Conservation (phyloP, 1,284 basidiomycete species). For the Neolentinus lepideus region DNA sequence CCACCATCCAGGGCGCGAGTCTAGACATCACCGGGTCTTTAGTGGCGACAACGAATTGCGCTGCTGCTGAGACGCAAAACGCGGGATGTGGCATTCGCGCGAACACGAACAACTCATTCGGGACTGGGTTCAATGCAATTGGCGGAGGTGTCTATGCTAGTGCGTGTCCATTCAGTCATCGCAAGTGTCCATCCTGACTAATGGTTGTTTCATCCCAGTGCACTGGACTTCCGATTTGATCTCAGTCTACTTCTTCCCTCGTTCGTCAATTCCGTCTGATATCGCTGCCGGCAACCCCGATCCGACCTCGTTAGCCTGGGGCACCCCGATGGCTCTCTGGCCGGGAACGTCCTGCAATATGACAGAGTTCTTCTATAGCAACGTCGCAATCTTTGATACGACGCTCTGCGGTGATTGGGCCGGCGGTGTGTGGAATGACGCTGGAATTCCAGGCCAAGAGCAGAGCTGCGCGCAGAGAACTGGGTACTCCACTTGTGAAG, state of each 20-base stretch:
- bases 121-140: slow-evolving; percentile 59
- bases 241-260: slow-evolving; percentile 76
- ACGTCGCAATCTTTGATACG: slow-evolving; percentile 77
- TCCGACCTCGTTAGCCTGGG: slow-evolving; percentile 41
- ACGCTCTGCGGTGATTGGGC: slow-evolving; percentile 89
- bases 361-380: slow-evolving; percentile 66
- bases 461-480: slow-evolving; percentile 79
- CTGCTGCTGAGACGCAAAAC: slow-evolving; percentile 58
- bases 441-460: slow-evolving; percentile 73
- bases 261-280: slow-evolving; percentile 66
- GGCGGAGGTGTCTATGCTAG: slow-evolving; percentile 78
- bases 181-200: not conserved
- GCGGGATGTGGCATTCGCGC: slow-evolving; percentile 65
- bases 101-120: slow-evolving; percentile 46
- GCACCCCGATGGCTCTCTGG: slow-evolving; percentile 68
- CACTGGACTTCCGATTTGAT: slow-evolving; percentile 71
- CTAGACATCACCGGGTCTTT: slow-evolving; percentile 55
- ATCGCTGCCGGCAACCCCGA: slow-evolving; percentile 60
- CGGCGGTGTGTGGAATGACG: slow-evolving; percentile 61
- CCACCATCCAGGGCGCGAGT: not conserved
- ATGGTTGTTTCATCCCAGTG: slow-evolving; percentile 23
- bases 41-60: slow-evolving; percentile 64
- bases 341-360: slow-evolving; percentile 66
- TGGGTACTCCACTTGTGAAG: slow-evolving; percentile 70
- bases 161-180: not conserved